Evolutionary conservation across 345 rosid genomes (phyloP).

Genomic region (Stellera chamaejasme): DNA sequence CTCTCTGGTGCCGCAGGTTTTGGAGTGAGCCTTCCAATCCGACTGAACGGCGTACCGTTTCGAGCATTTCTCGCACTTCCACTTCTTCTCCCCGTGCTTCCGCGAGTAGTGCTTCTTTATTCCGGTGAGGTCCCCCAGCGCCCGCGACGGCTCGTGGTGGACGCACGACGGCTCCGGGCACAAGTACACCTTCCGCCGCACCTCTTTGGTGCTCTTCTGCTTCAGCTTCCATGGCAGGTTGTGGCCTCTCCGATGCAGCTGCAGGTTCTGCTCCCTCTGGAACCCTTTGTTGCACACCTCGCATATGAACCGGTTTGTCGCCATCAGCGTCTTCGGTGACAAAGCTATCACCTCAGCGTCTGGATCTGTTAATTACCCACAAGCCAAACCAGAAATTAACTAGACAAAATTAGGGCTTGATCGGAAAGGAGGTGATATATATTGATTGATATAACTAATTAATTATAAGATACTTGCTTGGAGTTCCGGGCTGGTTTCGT

Average conservation of each 20-base stretch:
- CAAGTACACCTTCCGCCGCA: slow-evolving; percentile 69
- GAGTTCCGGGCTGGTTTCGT: slow-evolving; percentile 76
- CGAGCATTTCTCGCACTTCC: slow-evolving; percentile 85
- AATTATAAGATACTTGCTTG: slow-evolving; percentile 53
- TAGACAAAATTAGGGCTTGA: slow-evolving; percentile 11
- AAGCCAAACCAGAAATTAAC: slow-evolving; percentile 8
- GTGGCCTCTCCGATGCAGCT: slow-evolving; percentile 89
- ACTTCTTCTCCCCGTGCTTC: slow-evolving; percentile 77
- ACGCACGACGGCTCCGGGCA: slow-evolving; percentile 88
- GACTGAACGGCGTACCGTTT: slow-evolving; percentile 77
- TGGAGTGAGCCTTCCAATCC: slow-evolving; percentile 86
- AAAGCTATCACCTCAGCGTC: slow-evolving; percentile 84
- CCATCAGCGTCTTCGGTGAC: slow-evolving; percentile 81
- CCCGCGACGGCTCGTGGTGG: slow-evolving; percentile 76
- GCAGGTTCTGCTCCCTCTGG: slow-evolving; percentile 78
- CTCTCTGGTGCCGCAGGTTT: slow-evolving; percentile 75
- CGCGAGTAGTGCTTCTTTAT: slow-evolving; percentile 71
- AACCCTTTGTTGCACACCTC: slow-evolving; percentile 88
- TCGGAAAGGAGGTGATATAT: not conserved
- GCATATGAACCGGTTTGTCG: slow-evolving; percentile 79
- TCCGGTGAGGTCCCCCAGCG: slow-evolving; percentile 87
- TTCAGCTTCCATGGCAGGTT: slow-evolving; percentile 77
- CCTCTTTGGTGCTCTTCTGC: slow-evolving; percentile 70
- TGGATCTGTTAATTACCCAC: slow-evolving; percentile 45
- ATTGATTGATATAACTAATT: not conserved